These are phyloP conservation scores for Dendrobium chrysotoxum DNA, from an alignment of 106 monocot genomes.

Conservation along the genomic window DNA sequence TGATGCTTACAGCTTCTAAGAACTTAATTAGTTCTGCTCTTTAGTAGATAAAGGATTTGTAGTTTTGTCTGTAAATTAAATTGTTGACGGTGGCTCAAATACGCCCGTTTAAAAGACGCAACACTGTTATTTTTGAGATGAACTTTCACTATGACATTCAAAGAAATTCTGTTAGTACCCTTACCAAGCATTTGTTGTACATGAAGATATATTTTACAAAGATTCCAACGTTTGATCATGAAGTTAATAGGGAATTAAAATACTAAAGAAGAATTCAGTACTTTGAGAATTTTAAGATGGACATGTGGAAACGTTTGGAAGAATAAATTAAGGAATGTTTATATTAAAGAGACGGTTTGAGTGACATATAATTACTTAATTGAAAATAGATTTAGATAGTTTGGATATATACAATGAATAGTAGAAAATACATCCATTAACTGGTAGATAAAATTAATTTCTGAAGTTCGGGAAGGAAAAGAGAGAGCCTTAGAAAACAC, in stretches of 20 bases:
- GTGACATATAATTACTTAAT: background rate
- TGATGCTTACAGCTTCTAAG: background rate
- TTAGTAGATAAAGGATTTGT: background rate
- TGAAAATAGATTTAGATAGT: background rate
- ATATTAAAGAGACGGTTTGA: background rate
- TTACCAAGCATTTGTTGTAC: background rate
- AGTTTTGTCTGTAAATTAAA: too few relatives aligned
- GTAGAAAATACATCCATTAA: background rate
- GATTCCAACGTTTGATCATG: background rate
- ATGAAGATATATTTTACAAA: background rate
- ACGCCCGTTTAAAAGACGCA: too few relatives aligned
- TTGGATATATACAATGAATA: background rate
- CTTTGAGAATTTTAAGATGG: background rate
- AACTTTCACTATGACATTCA: background rate
- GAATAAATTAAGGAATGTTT: background rate
- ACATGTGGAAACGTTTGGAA: background rate
- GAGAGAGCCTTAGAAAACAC: background rate
- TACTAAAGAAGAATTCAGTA: background rate
- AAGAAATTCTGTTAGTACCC: background rate
- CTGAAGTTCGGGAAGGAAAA: background rate
- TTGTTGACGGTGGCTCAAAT: too few relatives aligned
- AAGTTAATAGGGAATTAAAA: background rate
- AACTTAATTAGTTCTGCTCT: background rate
- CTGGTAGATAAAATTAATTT: background rate
- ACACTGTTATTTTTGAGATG: too few relatives aligned